Evolutionary conservation across 495 filamentous ascomycete species (phyloP).

Genomic region (Penicillium arizonense): DNA sequence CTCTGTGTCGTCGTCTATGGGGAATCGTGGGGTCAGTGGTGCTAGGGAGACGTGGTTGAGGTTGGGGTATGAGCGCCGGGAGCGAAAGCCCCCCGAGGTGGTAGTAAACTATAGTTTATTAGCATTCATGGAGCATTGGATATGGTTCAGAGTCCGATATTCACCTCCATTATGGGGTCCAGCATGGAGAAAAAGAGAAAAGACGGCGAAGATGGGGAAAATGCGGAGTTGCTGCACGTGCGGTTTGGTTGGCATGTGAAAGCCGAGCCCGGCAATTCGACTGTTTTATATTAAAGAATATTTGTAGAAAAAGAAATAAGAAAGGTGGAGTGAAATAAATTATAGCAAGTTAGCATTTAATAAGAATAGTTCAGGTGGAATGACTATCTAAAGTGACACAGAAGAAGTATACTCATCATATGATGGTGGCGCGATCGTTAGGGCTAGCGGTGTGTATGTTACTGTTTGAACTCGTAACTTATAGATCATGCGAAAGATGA

Average conservation of each 20-base stretch:
- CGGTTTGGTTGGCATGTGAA: slow-evolving; percentile 24
- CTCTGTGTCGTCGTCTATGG: slow-evolving; percentile 47
- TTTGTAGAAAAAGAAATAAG: background rate
- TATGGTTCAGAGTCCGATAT: background rate
- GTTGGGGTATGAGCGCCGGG: slow-evolving; percentile 47
- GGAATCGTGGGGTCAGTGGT: slow-evolving; percentile 64
- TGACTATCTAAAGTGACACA: background rate
- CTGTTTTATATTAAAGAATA: background rate
- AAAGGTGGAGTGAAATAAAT: background rate
- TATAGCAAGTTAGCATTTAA: background rate
- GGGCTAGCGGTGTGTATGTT: no score
- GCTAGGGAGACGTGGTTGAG: slow-evolving; percentile 55
- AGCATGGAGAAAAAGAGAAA: slow-evolving; percentile 4
- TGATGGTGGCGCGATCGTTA: background rate
- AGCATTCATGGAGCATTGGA: background rate
- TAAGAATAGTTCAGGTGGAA: background rate
- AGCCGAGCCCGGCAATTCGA: slow-evolving; percentile 15
- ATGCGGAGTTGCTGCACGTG: slow-evolving; percentile 30
- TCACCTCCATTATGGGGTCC: slow-evolving; percentile 25
- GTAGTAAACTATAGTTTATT: slow-evolving; percentile 11
- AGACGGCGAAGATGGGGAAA: slow-evolving; percentile 6
- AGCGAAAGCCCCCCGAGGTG: slow-evolving; percentile 33
- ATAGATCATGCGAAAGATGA: no score
- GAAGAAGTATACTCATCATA: background rate
- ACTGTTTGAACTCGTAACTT: no score